Conservation (phyloP, 2,329 filamentous ascomycete genomes). For the Chaetomiaceae sp. region DNA sequence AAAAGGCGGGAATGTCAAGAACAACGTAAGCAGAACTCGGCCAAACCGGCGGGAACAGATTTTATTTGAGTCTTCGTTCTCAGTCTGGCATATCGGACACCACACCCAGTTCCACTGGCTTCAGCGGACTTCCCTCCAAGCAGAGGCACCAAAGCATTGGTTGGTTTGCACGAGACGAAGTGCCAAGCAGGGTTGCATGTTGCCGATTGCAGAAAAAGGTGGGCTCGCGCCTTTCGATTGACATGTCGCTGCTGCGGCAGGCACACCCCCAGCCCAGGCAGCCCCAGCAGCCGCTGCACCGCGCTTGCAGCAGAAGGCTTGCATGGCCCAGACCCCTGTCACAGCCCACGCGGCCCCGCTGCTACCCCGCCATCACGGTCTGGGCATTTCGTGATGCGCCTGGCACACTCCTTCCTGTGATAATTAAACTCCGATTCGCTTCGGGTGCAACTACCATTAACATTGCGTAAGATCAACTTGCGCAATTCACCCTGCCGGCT, state of each 20-base stretch:
- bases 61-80: conserved; percentile 17
- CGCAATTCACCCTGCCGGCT: neutral
- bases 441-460: too few species aligned
- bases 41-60: conserved; percentile 10
- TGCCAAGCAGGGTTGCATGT: conserved; percentile 6
- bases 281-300: neutral
- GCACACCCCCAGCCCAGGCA: neutral
- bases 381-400: neutral
- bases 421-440: too few species aligned
- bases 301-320: neutral
- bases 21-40: conserved; percentile 8
- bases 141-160: too few species aligned
- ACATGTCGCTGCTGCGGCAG: conserved; percentile 23
- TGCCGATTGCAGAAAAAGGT: too few species aligned
- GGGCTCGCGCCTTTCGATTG: conserved; percentile 29
- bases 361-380: conserved; percentile 16
- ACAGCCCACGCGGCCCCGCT: conserved; percentile 9
- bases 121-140: conserved; percentile 16
- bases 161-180: conserved; percentile 4
- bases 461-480: conserved; percentile 5
- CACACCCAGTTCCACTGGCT: conserved; percentile 20
- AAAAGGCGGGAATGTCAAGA: conserved; percentile 1
- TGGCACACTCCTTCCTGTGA: too few species aligned
- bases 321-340: neutral
- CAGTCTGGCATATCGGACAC: conserved; percentile 2